Conservation (phyloP, 108 stramenopile genomes). For the Fragilaria crotonensis region DNA sequence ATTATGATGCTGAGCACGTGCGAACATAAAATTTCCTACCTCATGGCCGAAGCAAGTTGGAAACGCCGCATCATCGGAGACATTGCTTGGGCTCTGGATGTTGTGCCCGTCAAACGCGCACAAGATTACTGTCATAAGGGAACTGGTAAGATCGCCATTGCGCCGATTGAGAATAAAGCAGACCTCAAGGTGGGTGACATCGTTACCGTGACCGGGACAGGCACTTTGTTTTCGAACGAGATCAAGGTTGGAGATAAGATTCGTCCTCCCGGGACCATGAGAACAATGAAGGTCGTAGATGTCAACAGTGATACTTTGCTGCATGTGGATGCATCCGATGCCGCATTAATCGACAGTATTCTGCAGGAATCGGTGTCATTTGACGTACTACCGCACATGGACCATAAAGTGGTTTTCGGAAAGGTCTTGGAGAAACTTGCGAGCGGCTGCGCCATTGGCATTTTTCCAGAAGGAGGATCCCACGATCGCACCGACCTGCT, state of each 20-base stretch:
- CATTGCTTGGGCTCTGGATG: conserved; percentile 88
- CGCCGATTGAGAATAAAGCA: neutral
- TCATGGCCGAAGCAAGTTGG: conserved; percentile 93
- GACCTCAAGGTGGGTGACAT: neutral
- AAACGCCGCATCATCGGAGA: conserved; percentile 85
- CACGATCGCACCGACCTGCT: conserved; percentile 97
- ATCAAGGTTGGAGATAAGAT: conserved; percentile 73
- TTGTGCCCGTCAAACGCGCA: conserved; percentile 90
- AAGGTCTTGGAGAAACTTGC: conserved; percentile 76
- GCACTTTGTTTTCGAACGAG: conserved; percentile 48
- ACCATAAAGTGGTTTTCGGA: conserved; percentile 80
- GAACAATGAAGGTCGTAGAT: conserved; percentile 57
- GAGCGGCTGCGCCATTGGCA: conserved; percentile 73
- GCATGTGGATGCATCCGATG: conserved; percentile 25
- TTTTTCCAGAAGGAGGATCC: conserved; percentile 98
- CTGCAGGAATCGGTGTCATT: conserved; percentile 23
- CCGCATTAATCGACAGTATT: conserved; percentile 13
- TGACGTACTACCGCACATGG: conserved; percentile 81
- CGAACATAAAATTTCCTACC: conserved; percentile 79
- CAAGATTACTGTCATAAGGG: conserved; percentile 77
- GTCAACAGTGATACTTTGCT: conserved; percentile 44
- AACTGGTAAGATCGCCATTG: conserved; percentile 31
- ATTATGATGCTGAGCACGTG: conserved; percentile 86
- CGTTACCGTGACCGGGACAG: conserved; percentile 35
- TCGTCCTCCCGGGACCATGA: conserved; percentile 38